Evolutionary conservation across 306 rosid species (phyloP).

Genomic region (Prunus dulcis): DNA sequence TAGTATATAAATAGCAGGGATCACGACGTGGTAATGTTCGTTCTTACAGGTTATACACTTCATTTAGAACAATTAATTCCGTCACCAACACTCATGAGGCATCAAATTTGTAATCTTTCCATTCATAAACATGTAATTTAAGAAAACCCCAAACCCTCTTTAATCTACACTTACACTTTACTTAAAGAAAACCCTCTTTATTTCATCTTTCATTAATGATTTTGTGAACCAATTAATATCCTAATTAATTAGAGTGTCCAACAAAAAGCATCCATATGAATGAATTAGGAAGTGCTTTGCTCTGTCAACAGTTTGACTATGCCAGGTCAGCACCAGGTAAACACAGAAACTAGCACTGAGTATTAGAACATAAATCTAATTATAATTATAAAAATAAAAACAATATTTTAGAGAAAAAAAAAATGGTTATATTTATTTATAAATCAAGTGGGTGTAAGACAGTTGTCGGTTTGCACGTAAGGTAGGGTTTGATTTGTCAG

Average conservation of each 20-base stretch:
- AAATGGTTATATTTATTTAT: not conserved
- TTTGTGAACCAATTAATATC: too few species aligned
- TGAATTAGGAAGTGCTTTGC: not conserved
- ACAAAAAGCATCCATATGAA: not conserved
- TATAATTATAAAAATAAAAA: too few species aligned
- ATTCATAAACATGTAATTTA: not conserved
- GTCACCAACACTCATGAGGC: not conserved
- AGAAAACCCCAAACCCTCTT: too few species aligned
- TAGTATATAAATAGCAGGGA: not conserved
- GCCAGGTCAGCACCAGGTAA: conserved; percentile 14
- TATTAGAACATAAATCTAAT: too few species aligned
- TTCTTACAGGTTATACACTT: not conserved
- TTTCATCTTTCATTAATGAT: too few species aligned
- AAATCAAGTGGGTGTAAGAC: conserved; percentile 7
- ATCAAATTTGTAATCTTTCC: not conserved
- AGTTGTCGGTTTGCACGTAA: conserved; percentile 10
- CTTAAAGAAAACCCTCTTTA: too few species aligned
- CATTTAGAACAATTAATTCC: not conserved
- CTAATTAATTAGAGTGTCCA: not conserved
- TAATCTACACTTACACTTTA: too few species aligned
- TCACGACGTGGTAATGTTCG: not conserved
- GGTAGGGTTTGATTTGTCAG: not conserved
- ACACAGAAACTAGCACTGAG: not conserved
- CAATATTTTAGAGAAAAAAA: too few species aligned
- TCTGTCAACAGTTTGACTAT: not conserved